These are phyloP conservation scores for Coprinopsis sp. DNA, from an alignment of 768 basidiomycete genomes.

Conservation along the genomic window DNA sequence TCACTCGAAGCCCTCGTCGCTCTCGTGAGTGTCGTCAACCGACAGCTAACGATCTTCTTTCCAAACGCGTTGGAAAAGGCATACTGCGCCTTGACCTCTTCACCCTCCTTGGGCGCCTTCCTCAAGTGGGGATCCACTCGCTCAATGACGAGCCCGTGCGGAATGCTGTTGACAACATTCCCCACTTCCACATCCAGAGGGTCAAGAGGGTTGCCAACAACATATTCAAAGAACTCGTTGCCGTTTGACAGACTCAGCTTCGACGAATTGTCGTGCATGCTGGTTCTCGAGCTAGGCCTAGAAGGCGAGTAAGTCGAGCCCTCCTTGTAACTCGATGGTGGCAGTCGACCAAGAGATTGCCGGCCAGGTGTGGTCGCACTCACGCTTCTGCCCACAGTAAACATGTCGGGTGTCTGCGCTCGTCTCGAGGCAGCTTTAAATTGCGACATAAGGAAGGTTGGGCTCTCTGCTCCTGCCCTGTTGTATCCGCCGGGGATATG, in stretches of 20 bases:
- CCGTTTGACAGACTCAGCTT: constrained; percentile 18
- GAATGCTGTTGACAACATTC: constrained; percentile 63
- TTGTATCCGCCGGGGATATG: constrained; percentile 32
- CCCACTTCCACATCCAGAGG: constrained; percentile 83
- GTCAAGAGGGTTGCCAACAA: constrained; percentile 62
- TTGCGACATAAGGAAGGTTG: constrained; percentile 10
- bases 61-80: constrained; percentile 70
- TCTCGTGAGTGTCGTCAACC: constrained; percentile 74
- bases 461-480: constrained; percentile 12
- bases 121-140: constrained; percentile 76
- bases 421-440: constrained; percentile 8
- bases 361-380: constrained; percentile 40
- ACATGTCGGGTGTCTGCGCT: constrained; percentile 66
- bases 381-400: constrained; percentile 17
- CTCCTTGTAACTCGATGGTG: constrained; percentile 77
- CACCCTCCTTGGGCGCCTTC: constrained; percentile 60
- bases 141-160: constrained; percentile 74
- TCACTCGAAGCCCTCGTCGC: constrained; percentile 18
- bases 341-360: constrained; percentile 46
- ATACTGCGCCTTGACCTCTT: constrained; percentile 83
- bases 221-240: constrained; percentile 53
- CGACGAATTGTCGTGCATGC: not conserved
- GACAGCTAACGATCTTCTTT: constrained; percentile 72
- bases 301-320: constrained; percentile 40
- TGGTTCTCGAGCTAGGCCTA: constrained; percentile 46